phyloP scores from a whole-genome alignment of 1,284 basidiomycete genomes.

The Chalciporus sp. region DNA sequence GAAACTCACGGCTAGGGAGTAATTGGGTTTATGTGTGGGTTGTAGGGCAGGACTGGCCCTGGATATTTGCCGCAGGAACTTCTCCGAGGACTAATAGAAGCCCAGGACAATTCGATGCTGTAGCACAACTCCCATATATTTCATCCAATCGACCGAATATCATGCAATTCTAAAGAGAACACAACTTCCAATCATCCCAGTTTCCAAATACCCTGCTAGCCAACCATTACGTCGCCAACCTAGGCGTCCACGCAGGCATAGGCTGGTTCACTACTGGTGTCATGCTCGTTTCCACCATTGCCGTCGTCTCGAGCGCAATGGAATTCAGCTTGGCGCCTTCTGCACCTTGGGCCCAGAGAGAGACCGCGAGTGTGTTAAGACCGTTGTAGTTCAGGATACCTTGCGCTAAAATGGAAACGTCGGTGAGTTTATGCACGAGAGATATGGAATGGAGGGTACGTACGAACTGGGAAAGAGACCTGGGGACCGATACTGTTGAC shows the following conservation, averaged over 20 bases:
- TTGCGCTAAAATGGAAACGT: conserved; percentile 38
- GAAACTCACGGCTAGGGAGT: too few species aligned
- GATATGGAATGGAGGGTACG: conserved; percentile 2
- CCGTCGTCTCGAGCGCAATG: conserved; percentile 39
- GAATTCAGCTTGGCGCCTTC: conserved; percentile 44
- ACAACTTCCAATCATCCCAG: not conserved
- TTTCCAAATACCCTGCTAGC: not conserved
- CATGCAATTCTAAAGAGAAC: too few species aligned
- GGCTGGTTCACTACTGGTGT: conserved; percentile 41
- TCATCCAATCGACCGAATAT: too few species aligned
- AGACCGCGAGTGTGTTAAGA: conserved; percentile 48
- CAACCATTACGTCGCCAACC: conserved; percentile 25
- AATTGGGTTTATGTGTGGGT: too few species aligned
- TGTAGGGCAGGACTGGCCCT: too few species aligned
- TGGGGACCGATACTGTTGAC: conserved; percentile 31
- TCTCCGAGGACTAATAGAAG: too few species aligned
- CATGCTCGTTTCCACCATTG: conserved; percentile 45
- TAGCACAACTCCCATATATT: too few species aligned
- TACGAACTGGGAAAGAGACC: conserved; percentile 29
- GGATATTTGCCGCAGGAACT: too few species aligned
- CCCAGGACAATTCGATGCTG: too few species aligned
- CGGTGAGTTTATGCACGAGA: conserved; percentile 3
- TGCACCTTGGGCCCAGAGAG: conserved; percentile 45
- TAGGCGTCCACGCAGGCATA: conserved; percentile 39
- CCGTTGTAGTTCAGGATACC: conserved; percentile 55